Conservation (phyloP, 2,329 filamentous ascomycete species). For the Xylaria sp. region DNA sequence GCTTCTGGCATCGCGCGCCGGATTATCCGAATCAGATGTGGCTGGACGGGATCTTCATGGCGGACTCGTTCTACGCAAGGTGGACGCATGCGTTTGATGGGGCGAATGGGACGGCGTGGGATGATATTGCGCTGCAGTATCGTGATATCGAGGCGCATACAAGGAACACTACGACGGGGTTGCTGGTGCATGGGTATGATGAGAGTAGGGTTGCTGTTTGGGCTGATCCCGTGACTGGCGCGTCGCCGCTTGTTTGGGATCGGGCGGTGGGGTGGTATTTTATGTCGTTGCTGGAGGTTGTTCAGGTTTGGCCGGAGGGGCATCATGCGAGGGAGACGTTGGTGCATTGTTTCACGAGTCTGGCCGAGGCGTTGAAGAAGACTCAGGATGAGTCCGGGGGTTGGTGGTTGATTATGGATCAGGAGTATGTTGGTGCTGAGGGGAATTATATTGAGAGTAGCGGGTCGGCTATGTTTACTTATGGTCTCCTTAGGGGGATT, state of each 20-base stretch:
- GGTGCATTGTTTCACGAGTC: conserved; percentile 36
- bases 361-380: conserved; percentile 38
- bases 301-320: conserved; percentile 38
- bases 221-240: conserved; percentile 43
- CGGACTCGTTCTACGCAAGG: conserved; percentile 39
- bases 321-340: conserved; percentile 36
- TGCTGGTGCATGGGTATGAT: conserved; percentile 50
- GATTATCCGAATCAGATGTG: conserved; percentile 45
- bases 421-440: conserved; percentile 39
- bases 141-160: conserved; percentile 40
- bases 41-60: conserved; percentile 52
- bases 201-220: conserved; percentile 41
- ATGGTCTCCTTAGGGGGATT: conserved; percentile 45
- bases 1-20: conserved; percentile 49
- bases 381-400: conserved; percentile 43
- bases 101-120: conserved; percentile 38
- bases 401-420: conserved; percentile 55
- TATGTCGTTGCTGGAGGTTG: conserved; percentile 43
- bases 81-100: conserved; percentile 37
- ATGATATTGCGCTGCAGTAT: conserved; percentile 40
- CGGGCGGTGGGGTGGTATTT: conserved; percentile 47
- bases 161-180: conserved; percentile 34
- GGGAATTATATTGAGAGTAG: conserved; percentile 59
- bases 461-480: conserved; percentile 53
- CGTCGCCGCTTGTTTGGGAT: conserved; percentile 47